Base-by-base conservation (phyloP, 1,284 basidiomycete species). In the Ceratobasidium sp. region DNA sequence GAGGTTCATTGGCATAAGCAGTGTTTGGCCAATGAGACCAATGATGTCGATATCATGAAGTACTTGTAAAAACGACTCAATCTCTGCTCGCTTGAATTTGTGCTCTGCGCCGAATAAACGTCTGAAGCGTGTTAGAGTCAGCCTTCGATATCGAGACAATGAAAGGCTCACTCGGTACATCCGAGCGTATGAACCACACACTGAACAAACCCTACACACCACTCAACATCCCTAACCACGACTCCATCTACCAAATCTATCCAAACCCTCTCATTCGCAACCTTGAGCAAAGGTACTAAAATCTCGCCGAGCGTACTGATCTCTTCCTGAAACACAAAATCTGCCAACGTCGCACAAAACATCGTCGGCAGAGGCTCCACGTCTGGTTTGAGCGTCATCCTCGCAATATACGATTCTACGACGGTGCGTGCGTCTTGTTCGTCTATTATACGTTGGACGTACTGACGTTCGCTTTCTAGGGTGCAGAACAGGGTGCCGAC, bases 371-470 rank as follows among this genome's bases (percentile, higher is more conserved):
- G 23, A 23, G 11, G 21, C 50, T 55, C 30, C 35, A 18, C 30
- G 30, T 14, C 30, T 8, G 26, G 58, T 14, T 14, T 18, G 5
- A 23, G 38, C 23, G 58, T 46, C 58, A 46, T 61, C 13, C 58
- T 18, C 1, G 35, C 23, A 30, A 43, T 61, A n/a, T 61, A 61
- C 26, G 58, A 41, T 23, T 46, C 61, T 3, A 63, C 46, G 7
- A 63, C 8, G n/a, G 46, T 63, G 13, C 30, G 43, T 11, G 46
- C 61, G 35, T 63, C 61, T 2, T 63, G 44, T 44, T 32, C 61
- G 46, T 49, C 61, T 21, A 18, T 18, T 46, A 63, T 63, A 8
- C 43, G 8, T 13, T 49, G 21, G 30, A 28, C 26, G 14, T 13
- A 18, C 9, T 49, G 44, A 8, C 28, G 44, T 14, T 32, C 1